Base-by-base conservation (phyloP, 2,329 filamentous ascomycete species). In the Waltergamsia citrina region DNA sequence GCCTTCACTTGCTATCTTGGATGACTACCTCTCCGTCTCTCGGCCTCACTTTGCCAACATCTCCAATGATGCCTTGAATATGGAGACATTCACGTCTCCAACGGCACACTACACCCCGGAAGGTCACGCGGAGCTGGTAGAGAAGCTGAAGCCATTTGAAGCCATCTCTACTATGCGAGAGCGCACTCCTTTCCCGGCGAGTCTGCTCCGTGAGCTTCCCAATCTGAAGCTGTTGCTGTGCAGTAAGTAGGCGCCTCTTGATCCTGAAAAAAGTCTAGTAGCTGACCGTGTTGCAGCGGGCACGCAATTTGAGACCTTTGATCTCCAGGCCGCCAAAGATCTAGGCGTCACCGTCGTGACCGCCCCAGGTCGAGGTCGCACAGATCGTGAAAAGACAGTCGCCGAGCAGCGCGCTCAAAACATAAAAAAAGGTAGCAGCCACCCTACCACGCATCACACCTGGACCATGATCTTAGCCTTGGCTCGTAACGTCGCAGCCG, bases 21-120 rank as follows among this genome's bases (percentile, higher is more conserved):
- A 85, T 47, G 81, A 85, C 58, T 85, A 85, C 56, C 75, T 81
- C 47, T 62, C 59, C 42, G 61, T 81, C 38, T 71, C 78, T 1
- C 52, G 56, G 21, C 42, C 63, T 11, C 63, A 74, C 48, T 84
- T 85, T 54, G 54, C 56, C 4, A 50, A 59, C 15, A 57, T 77
- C 3, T 43, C 50, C 33, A 43, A 45, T 29, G 53, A 62, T 9
- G 52, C 56, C n/a, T 60, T 85, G 7, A 57, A 62, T 41, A 50
- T 54, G 26, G 57, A 59, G 28, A 56, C 58, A 21, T 67, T 74
- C 39, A 59, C 73, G 4, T 39, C 67, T 69, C 36, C 63, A 63
- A 25, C 85, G 81, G 57, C 67, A 66, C 10, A 68, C 81, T 42
- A 85, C 81, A 47, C 69, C 17, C 51, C 67, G 32, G 46, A 56